Conservation (phyloP, 495 filamentous ascomycete species). For the Neurospora intermedia region DNA sequence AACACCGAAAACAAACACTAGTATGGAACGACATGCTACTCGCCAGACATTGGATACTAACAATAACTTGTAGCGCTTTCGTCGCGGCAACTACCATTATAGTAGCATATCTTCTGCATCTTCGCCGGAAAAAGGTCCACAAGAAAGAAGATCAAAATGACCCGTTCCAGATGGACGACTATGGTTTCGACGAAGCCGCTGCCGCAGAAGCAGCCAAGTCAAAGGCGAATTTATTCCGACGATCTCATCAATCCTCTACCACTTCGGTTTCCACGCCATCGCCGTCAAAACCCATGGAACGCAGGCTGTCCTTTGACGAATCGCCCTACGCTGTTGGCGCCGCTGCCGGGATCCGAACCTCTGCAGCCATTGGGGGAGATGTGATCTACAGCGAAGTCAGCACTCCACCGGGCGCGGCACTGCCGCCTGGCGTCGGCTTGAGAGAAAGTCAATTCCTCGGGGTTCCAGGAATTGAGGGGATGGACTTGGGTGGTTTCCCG, state of each 20-base stretch:
- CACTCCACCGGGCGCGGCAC: neutral
- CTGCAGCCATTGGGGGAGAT: neutral
- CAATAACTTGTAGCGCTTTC: neutral
- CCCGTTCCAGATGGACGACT: conserved; percentile 17
- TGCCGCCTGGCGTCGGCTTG: neutral
- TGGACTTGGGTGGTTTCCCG: neutral
- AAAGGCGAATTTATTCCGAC: neutral
- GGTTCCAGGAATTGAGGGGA: neutral
- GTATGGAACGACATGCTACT: neutral
- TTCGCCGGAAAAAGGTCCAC: conserved; percentile 15
- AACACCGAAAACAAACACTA: neutral
- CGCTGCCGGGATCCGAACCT: neutral
- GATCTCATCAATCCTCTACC: neutral
- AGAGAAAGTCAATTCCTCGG: neutral
- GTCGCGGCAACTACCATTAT: neutral
- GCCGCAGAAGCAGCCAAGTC: neutral
- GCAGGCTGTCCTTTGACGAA: neutral
- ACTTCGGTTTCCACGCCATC: neutral
- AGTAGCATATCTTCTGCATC: conserved; percentile 11
- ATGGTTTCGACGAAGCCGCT: conserved; percentile 16
- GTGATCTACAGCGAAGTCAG: neutral
- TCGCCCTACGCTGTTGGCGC: neutral
- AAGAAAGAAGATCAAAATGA: conserved; percentile 16
- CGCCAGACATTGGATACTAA: neutral
- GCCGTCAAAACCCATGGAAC: neutral